Evolutionary conservation across 2,329 filamentous ascomycete species (phyloP).

Genomic region (Colletotrichum chlorophyti): DNA sequence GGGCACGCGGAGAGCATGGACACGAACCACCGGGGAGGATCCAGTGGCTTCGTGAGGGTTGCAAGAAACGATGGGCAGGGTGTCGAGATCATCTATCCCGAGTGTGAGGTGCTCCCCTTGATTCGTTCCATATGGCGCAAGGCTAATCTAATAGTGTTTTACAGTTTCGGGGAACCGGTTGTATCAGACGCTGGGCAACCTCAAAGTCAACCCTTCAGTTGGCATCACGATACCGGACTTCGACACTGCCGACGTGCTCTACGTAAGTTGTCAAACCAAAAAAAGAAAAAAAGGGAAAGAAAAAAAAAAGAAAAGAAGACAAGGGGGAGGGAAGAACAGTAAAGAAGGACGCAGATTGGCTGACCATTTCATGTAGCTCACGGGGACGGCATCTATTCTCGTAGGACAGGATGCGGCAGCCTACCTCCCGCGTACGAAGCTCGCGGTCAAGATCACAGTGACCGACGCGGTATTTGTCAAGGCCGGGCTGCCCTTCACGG

Average conservation of each 20-base stretch:
- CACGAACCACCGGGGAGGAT: conserved; percentile 81
- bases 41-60: conserved; percentile 76
- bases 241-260: conserved; percentile 74
- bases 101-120: conserved; percentile 56
- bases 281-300: neutral
- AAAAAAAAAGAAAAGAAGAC: no score
- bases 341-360: neutral
- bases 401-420: conserved; percentile 66
- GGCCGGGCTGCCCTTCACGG: conserved; percentile 73
- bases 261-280: conserved; percentile 45
- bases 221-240: conserved; percentile 80
- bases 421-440: conserved; percentile 72
- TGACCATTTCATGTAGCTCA: no score
- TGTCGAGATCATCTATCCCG: conserved; percentile 73
- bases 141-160: neutral
- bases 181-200: conserved; percentile 84
- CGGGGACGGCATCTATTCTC: conserved; percentile 72
- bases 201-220: conserved; percentile 69
- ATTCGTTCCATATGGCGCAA: neutral
- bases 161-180: conserved; percentile 77
- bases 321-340: no score
- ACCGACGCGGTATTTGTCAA: conserved; percentile 67
- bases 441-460: conserved; percentile 74
- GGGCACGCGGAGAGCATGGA: conserved; percentile 76
- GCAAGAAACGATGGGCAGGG: conserved; percentile 58